Conservation (phyloP, 352 stramenopile genomes). For the Phytophthora lateralis region DNA sequence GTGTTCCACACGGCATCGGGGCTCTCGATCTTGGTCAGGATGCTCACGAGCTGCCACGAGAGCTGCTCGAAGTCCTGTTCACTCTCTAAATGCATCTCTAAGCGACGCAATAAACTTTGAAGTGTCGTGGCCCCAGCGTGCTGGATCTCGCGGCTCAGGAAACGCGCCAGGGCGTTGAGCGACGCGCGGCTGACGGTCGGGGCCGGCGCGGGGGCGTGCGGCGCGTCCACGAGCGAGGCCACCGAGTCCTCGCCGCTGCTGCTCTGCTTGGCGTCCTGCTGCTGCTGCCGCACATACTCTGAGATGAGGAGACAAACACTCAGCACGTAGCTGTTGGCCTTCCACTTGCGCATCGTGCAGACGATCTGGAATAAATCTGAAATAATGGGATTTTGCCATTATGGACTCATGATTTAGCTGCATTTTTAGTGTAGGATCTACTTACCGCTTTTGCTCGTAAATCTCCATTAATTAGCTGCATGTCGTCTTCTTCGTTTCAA, state of each 20-base stretch:
- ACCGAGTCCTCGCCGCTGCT: constrained; percentile 30
- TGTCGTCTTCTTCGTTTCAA: no score
- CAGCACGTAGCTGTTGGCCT: constrained; percentile 55
- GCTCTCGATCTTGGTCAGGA: constrained; percentile 62
- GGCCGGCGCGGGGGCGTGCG: constrained; percentile 1
- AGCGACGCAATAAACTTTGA: constrained; percentile 47
- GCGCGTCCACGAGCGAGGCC: constrained; percentile 20
- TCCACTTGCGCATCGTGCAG: constrained; percentile 40
- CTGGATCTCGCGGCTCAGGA: constrained; percentile 64
- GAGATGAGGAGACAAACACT: constrained; percentile 52
- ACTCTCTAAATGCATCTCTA: constrained; percentile 45
- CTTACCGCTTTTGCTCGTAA: no score
- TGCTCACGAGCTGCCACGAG: constrained; percentile 49
- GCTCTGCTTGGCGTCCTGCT: constrained; percentile 35
- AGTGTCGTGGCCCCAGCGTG: constrained; percentile 35
- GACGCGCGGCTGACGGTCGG: constrained; percentile 34
- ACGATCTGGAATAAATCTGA: no score
- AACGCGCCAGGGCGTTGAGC: constrained; percentile 53
- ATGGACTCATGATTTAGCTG: no score
- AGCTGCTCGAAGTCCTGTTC: constrained; percentile 49
- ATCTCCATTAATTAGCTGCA: no score
- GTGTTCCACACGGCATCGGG: constrained; percentile 68
- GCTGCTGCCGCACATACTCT: constrained; percentile 55
- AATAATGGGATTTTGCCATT: no score
- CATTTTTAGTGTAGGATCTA: no score